Evolutionary conservation across 331 rosid genomes (phyloP).

Genomic region (Quercus tomentella): DNA sequence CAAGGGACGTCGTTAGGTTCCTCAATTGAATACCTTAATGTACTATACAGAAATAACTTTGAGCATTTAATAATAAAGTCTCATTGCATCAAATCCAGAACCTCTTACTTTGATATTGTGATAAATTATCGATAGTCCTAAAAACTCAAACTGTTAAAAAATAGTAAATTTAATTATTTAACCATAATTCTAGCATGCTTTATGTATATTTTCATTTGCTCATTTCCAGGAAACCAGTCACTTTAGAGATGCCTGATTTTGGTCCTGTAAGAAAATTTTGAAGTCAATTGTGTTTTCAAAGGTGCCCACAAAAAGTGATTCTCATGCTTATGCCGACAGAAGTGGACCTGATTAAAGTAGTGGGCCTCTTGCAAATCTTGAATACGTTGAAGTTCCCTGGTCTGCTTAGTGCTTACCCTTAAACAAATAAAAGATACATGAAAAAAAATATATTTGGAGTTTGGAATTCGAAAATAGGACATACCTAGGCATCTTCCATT

Average conservation of each 20-base stretch:
- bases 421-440: not conserved
- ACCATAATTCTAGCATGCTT: no score
- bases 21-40: not conserved
- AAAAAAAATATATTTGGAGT: not conserved
- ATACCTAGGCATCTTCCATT: not conserved
- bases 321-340: not conserved
- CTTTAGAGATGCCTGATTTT: conserved; percentile 16
- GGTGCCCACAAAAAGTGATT: conserved; percentile 1
- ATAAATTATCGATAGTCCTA: no score
- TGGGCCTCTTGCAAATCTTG: not conserved
- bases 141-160: no score
- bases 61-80: no score
- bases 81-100: no score
- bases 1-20: not conserved
- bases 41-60: no score
- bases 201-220: not conserved
- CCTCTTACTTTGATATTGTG: no score
- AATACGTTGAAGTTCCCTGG: not conserved
- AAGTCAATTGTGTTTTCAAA: not conserved
- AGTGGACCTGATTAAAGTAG: not conserved
- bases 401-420: not conserved
- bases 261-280: not conserved
- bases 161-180: no score
- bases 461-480: not conserved
- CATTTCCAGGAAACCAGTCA: not conserved